These are phyloP conservation scores for Moesziomyces aphidis DNA, from an alignment of 1,284 basidiomycete genomes.

Conservation along the genomic window DNA sequence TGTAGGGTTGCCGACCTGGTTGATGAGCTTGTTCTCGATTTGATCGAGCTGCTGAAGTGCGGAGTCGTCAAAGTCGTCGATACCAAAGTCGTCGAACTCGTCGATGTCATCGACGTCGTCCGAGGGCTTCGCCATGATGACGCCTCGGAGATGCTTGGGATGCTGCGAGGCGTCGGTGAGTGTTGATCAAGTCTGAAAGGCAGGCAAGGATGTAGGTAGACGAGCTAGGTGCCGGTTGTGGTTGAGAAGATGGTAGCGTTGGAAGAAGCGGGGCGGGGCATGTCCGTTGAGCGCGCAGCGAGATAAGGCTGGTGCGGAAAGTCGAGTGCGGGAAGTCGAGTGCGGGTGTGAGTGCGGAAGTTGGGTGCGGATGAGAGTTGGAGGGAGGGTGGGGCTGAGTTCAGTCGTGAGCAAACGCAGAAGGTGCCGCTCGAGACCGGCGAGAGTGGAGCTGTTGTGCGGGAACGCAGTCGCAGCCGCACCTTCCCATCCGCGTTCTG, in stretches of 20 bases:
- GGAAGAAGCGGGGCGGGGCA: constrained; percentile 6
- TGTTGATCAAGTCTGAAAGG: no score
- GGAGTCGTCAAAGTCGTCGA: constrained; percentile 29
- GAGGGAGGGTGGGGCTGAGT: not conserved
- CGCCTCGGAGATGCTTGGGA: not conserved
- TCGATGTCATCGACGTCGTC: constrained; percentile 51
- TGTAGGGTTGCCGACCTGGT: not conserved
- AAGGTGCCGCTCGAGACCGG: no score
- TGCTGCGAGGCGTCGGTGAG: not conserved
- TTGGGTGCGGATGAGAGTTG: not conserved
- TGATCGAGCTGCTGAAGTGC: constrained; percentile 28
- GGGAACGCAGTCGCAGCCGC: no score
- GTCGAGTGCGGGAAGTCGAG: not conserved
- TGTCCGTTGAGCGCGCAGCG: not conserved
- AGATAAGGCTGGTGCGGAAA: constrained; percentile 3
- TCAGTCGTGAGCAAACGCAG: not conserved
- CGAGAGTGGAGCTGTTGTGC: no score
- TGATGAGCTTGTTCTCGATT: constrained; percentile 44
- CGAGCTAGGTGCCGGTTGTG: not conserved
- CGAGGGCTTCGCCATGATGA: constrained; percentile 15
- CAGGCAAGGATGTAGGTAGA: not conserved
- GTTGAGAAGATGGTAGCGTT: not conserved
- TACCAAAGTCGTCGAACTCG: constrained; percentile 50
- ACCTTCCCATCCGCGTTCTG: no score
- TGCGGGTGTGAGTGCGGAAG: constrained; percentile 9